These are phyloP conservation scores for Maudiozyma bulderi DNA, from an alignment of 805 yeast species.

Conservation along the genomic window DNA sequence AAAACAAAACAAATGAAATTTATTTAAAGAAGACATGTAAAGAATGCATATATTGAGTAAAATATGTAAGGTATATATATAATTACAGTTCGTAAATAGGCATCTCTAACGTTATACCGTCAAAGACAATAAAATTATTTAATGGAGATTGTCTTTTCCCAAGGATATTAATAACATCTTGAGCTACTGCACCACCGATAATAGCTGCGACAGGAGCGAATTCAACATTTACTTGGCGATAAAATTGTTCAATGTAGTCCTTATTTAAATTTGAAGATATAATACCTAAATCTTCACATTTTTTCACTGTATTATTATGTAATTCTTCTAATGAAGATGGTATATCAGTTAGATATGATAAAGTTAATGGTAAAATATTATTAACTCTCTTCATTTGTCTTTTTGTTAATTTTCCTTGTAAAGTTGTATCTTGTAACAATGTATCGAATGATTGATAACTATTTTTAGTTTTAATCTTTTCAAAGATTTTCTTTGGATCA, in stretches of 20 bases:
- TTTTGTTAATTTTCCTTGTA: constrained; percentile 28
- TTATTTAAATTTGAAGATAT: constrained; percentile 38
- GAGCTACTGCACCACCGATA: constrained; percentile 82
- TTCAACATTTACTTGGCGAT: constrained; percentile 48
- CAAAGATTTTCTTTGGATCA: constrained; percentile 30
- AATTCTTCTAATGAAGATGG: constrained; percentile 13
- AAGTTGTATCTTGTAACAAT: constrained; percentile 29
- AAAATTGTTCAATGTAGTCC: constrained; percentile 31
- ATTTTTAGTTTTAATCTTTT: constrained; percentile 32
- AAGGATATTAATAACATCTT: constrained; percentile 76
- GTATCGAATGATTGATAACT: constrained; percentile 31
- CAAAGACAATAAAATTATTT: constrained; percentile 70
- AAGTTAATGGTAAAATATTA: constrained; percentile 39
- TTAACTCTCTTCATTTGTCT: constrained; percentile 26
- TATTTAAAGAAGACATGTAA: too few relatives aligned
- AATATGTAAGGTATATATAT: background rate
- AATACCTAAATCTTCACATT: constrained; percentile 33
- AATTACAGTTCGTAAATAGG: constrained; percentile 51
- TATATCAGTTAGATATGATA: constrained; percentile 42
- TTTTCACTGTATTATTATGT: background rate
- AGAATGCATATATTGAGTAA: background rate
- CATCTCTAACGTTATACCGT: constrained; percentile 61
- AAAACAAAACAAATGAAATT: background rate
- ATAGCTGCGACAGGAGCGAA: constrained; percentile 79
- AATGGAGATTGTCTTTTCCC: constrained; percentile 71